phyloP scores from a whole-genome alignment of 257 asterid genomes.

The Nicotiana obtusifolia region DNA sequence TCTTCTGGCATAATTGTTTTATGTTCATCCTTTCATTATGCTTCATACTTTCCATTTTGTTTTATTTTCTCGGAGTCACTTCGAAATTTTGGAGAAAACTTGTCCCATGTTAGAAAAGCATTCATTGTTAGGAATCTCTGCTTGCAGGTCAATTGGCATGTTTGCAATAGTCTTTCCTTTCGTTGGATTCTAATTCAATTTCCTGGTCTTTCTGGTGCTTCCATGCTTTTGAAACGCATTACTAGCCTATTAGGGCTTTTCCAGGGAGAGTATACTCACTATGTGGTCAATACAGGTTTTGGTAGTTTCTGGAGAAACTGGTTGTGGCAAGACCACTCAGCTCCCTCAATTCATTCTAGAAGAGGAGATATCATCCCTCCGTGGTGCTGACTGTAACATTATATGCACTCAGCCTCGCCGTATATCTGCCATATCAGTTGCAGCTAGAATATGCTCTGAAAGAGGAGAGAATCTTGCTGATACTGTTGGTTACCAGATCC shows the following conservation, averaged over 20 bases:
- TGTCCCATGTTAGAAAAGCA: neutral
- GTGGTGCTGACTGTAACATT: conserved; percentile 78
- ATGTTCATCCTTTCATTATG: neutral
- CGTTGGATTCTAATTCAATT: neutral
- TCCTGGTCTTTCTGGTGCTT: neutral
- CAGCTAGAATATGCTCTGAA: conserved; percentile 83
- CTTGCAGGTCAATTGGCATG: neutral
- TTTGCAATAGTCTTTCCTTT: neutral
- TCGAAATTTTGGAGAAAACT: neutral
- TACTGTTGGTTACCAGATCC: conserved; percentile 90
- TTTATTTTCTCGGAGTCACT: neutral
- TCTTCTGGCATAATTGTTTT: neutral
- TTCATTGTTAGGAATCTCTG: neutral
- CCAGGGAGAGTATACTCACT: neutral
- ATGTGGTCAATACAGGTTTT: conserved; percentile 49
- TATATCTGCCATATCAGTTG: conserved; percentile 96
- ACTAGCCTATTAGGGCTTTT: neutral
- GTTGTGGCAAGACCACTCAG: conserved; percentile 98
- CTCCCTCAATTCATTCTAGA: conserved; percentile 97
- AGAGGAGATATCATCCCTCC: conserved; percentile 73
- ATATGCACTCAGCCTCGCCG: conserved; percentile 98
- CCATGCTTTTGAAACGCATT: neutral
- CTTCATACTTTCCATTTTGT: too few relatives aligned
- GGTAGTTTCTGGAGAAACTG: conserved; percentile 98
- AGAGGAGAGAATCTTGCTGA: conserved; percentile 95